Percentiles rank a stretch among this genome's conserved stretches.
Conservation (phyloP, 1,139 yeast species). For the Saccharomyces hybrid region DNA sequence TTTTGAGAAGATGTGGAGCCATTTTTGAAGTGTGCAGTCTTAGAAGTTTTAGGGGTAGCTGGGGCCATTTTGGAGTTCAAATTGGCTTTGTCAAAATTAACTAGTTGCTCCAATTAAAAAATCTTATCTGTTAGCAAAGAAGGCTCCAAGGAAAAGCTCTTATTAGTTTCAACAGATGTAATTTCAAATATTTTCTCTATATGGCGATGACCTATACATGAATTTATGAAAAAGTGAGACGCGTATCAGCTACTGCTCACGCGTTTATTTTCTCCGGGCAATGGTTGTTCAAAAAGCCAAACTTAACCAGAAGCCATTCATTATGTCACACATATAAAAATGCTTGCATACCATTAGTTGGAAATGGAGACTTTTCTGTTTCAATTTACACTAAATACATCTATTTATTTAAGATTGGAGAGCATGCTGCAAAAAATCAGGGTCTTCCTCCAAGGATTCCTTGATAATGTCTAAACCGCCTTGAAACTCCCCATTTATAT, state of each 20-base stretch:
- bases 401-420: slow-evolving; percentile 12
- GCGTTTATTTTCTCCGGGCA: neutral
- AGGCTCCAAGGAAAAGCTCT: neutral
- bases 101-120: neutral
- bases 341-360: neutral
- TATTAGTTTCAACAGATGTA: neutral
- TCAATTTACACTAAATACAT: neutral
- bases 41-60: slow-evolving; percentile 19
- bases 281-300: neutral
- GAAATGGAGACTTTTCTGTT: neutral
- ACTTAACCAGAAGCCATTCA: neutral
- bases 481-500: slow-evolving; percentile 88
- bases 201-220: neutral
- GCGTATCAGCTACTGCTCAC: neutral
- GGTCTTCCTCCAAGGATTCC: slow-evolving; percentile 87
- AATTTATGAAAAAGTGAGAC: neutral
- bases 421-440: slow-evolving; percentile 73
- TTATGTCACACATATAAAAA: neutral
- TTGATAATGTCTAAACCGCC: slow-evolving; percentile 96
- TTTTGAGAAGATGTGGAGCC: slow-evolving; percentile 24
- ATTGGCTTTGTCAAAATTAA: neutral
- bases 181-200: neutral
- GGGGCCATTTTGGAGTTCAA: slow-evolving; percentile 13
- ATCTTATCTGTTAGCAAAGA: neutral
- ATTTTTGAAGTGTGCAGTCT: slow-evolving; percentile 7